Evolutionary conservation across 305 asterid genomes (phyloP).

Genomic region (Nicotiana rustica): DNA sequence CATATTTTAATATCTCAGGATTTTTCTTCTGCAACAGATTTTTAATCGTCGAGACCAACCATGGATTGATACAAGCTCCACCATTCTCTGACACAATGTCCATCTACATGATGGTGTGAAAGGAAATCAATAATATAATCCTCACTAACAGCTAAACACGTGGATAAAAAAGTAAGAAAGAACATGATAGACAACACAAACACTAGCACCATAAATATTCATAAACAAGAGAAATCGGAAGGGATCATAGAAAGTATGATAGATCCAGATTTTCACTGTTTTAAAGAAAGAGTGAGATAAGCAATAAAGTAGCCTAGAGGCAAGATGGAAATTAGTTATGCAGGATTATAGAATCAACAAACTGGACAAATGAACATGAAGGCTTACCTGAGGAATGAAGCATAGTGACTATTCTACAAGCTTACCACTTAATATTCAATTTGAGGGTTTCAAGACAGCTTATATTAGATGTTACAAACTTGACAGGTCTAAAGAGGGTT

Average conservation of each 20-base stretch:
- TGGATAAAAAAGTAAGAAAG: conserved; percentile 9
- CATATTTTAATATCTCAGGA: conserved; percentile 45
- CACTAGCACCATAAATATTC: conserved; percentile 7
- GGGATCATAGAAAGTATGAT: neutral
- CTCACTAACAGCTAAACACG: conserved; percentile 6
- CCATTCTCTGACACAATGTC: conserved; percentile 52
- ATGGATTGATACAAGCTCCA: conserved; percentile 68
- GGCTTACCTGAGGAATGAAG: neutral
- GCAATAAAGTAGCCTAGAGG: conserved; percentile 4
- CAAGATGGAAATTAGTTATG: neutral
- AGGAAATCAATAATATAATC: conserved; percentile 38
- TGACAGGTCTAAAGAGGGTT: neutral
- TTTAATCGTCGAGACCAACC: conserved; percentile 63
- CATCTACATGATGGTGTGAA: conserved; percentile 50
- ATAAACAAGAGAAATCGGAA: conserved; percentile 12
- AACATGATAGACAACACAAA: conserved; percentile 17
- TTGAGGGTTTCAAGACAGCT: conserved; percentile 5
- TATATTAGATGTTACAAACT: conserved; percentile 2
- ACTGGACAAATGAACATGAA: conserved; percentile 25
- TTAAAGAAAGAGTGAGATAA: neutral
- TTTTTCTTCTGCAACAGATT: conserved; percentile 45
- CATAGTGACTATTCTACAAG: neutral
- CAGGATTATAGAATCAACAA: conserved; percentile 8
- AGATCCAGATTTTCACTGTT: neutral
- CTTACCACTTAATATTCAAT: conserved; percentile 7